Conservation (phyloP, 2,329 filamentous ascomycete genomes). For the Scleromitrula shiraiana region DNA sequence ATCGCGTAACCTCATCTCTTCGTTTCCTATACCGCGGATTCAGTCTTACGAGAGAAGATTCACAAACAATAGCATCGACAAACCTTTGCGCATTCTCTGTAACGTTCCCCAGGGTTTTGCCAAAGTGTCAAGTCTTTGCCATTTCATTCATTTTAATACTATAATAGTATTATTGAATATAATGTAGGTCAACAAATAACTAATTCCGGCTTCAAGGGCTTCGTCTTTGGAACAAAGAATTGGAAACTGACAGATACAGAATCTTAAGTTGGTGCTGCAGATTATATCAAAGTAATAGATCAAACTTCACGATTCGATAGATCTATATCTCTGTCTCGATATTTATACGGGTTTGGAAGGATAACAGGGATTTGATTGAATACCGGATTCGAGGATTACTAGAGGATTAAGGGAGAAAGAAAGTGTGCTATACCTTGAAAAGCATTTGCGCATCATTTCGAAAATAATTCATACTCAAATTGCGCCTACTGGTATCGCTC, state of each 20-base stretch:
- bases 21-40: neutral
- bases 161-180: too few species aligned
- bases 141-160: conserved; percentile 22
- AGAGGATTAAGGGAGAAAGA: neutral
- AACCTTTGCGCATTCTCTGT: conserved; percentile 28
- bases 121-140: conserved; percentile 28
- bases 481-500: too few species aligned
- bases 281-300: neutral
- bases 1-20: conserved; percentile 11
- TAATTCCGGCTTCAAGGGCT: conserved; percentile 2
- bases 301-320: neutral
- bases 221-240: conserved; percentile 6
- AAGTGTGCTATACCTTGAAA: too few species aligned
- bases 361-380: neutral
- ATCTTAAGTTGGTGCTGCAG: neutral
- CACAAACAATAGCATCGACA: conserved; percentile 21
- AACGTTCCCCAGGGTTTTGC: conserved; percentile 25
- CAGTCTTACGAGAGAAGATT: conserved; percentile 2
- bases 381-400: too few species aligned
- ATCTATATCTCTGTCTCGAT: too few species aligned
- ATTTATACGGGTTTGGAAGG: conserved; percentile 3
- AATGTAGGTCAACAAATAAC: conserved; percentile 19
- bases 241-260: conserved; percentile 2
- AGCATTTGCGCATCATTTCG: neutral
- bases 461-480: neutral